These are phyloP conservation scores for Sordariomycetes sp. DNA, from an alignment of 2,329 filamentous ascomycete genomes.

Conservation along the genomic window DNA sequence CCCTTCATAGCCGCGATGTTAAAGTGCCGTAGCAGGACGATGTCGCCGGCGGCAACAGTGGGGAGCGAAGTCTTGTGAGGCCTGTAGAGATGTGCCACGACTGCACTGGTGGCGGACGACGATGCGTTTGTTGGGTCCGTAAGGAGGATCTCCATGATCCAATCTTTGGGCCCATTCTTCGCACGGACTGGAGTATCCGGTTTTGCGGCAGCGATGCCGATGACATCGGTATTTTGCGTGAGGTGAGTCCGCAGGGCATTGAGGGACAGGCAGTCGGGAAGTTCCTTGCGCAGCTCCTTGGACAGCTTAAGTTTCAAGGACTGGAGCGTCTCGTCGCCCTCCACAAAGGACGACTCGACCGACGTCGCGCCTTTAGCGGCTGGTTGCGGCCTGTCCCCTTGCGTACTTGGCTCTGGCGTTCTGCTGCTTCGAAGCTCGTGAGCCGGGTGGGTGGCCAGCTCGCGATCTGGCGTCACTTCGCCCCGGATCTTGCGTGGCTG, in stretches of 20 bases:
- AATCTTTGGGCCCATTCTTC: slow-evolving; percentile 49
- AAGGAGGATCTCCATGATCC: slow-evolving; percentile 47
- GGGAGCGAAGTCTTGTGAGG: slow-evolving; percentile 50
- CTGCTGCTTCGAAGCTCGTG: no score
- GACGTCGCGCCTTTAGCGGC: slow-evolving; percentile 16
- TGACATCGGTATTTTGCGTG: slow-evolving; percentile 39
- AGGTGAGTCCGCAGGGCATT: slow-evolving; percentile 40
- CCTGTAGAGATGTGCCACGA: slow-evolving; percentile 50
- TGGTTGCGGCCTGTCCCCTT: slow-evolving; percentile 3
- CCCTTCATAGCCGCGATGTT: slow-evolving; percentile 42
- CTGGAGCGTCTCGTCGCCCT: slow-evolving; percentile 16
- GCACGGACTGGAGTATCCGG: slow-evolving; percentile 43
- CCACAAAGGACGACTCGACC: slow-evolving; percentile 11
- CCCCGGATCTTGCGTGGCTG: no score
- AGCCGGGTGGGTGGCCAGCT: no score
- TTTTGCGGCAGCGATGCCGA: slow-evolving; percentile 43
- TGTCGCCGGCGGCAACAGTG: slow-evolving; percentile 44
- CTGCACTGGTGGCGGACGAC: slow-evolving; percentile 36
- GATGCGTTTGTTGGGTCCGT: slow-evolving; percentile 46
- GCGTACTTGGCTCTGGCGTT: not conserved
- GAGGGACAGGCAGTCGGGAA: slow-evolving; percentile 44
- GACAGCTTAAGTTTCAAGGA: slow-evolving; percentile 35
- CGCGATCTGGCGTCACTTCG: no score
- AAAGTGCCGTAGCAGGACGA: slow-evolving; percentile 48
- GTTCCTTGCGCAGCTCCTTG: slow-evolving; percentile 34